Evolutionary conservation across 352 stramenopile species (phyloP), one percentile per base, ranked within the genome.

Genomic region (Phytophthora pistaciae): DNA sequence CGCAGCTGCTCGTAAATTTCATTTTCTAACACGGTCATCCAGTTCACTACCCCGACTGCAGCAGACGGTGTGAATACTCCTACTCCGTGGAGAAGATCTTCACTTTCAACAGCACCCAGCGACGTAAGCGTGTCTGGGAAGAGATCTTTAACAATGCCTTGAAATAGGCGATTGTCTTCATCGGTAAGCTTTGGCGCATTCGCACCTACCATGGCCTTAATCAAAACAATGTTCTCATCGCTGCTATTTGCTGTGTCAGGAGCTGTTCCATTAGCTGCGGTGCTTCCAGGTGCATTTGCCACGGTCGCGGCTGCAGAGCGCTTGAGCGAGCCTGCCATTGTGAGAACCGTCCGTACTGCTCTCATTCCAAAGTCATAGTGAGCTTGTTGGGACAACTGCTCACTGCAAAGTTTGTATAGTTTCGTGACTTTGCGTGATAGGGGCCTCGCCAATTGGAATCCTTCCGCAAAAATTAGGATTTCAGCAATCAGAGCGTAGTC

Each of bases 131-230:
- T 64, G 11, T 89, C 78, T 4, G 87, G 94, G 52, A 98, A 98
- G 1, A 98, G 66, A 72, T 98, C 92, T 62, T 74, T 73, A 4
- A 98, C 52, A 38, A 99, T 98, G 7, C 87, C 91, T 23, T 85
- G 79, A 69, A 99, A 99, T 5, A 98, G 67, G 9, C 74, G 72
- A 7, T 93, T 80, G 69, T 99, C 96, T 18, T 97, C 84, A 36
- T 94, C 88, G 3, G 97, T 67, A 36, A 98, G 91, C 66, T 98
- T 98, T 16, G 92, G 90, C 11, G 96, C 79, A 64, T 98, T 98
- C 3, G 87, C 92, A 38, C 98, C 91, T 23, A 95, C 83, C 72
- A 99, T 93, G 14, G 97, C 98, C 56, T 95, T 89, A 63, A 99
- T 98, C 4, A 99, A 78, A 21, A 99, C 80, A 16, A 84, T 49